Conservation (phyloP, 257 asterid genomes). For the Solanum lycopersicoides region DNA sequence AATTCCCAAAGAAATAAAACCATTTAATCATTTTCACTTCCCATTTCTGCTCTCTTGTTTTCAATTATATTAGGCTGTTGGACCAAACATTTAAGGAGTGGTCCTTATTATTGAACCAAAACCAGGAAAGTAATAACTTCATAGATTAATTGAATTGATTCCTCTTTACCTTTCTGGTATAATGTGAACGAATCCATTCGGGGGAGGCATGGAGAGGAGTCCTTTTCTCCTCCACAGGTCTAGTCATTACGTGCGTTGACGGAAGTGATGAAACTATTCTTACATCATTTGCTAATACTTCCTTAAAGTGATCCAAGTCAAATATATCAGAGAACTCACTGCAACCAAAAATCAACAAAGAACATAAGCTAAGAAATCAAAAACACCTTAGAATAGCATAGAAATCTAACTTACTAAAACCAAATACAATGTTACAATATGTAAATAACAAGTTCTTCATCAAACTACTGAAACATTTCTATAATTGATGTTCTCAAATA, state of each 20-base stretch:
- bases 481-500: neutral
- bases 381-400: neutral
- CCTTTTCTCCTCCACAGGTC: conserved; percentile 76
- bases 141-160: neutral
- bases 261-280: conserved; percentile 83
- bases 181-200: conserved; percentile 76
- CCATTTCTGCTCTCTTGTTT: neutral
- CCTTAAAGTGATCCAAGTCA: conserved; percentile 87
- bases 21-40: neutral
- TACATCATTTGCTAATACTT: conserved; percentile 65
- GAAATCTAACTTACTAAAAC: neutral
- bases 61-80: neutral
- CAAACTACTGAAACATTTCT: neutral
- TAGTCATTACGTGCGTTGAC: conserved; percentile 79
- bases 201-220: conserved; percentile 70
- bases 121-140: neutral
- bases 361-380: neutral
- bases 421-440: neutral
- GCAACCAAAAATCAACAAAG: conserved; percentile 23
- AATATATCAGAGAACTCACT: conserved; percentile 94
- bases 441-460: neutral
- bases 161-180: conserved; percentile 35
- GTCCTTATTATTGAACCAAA: neutral
- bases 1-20: neutral
- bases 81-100: neutral